Evolutionary conservation across 2,329 filamentous ascomycete genomes (phyloP), one percentile per base, ranked within the genome.

Genomic region (Microdochium nivale): DNA sequence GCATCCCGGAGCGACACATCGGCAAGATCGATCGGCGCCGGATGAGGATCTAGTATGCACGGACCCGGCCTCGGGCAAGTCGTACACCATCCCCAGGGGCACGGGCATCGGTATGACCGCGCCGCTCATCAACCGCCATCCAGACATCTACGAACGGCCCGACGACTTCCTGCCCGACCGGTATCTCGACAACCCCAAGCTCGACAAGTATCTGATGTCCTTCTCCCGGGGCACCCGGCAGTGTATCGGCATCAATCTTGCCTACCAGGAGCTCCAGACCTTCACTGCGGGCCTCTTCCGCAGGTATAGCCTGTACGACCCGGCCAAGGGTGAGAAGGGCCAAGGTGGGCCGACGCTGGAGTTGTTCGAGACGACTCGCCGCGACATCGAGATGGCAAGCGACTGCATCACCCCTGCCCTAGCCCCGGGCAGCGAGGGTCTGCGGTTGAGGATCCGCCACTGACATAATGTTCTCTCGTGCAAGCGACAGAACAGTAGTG

Each of bases 1-100:
- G 2, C 68, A 69, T 24, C 68, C 66, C 14, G 69, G 67, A 1
- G 62, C 68, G 0, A 58, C 60, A 49, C 60, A 30, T 55, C 59
- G 59, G 27, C 67, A 60, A 58, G 61, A 49, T 56, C 70, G 56
- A 54, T 65, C 56, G 46, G 64, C 55, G 16, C 63, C 64, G 2
- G 60, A 65, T 40, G 60, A 58, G 10, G 58, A 62, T 13, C 51
- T 70, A 8, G 51, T 59, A 8, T 68, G 64, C 55, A 53, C 58
- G 16, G 54, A 57, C 16, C 51, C 51, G 14, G 54, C 53, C 30
- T 3, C 24, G 25, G 56, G 53, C 21, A 51, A 50, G 50, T 52
- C 52, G 14, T 57, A 57, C 37, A 50, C 58, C 25, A 54, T 60
- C 2, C 60, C 59, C 3, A 52, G 56, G 0, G 55, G 57, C 7